Evolutionary conservation across 2,329 filamentous ascomycete genomes (phyloP).

Genomic region (Diaporthe australafricana): DNA sequence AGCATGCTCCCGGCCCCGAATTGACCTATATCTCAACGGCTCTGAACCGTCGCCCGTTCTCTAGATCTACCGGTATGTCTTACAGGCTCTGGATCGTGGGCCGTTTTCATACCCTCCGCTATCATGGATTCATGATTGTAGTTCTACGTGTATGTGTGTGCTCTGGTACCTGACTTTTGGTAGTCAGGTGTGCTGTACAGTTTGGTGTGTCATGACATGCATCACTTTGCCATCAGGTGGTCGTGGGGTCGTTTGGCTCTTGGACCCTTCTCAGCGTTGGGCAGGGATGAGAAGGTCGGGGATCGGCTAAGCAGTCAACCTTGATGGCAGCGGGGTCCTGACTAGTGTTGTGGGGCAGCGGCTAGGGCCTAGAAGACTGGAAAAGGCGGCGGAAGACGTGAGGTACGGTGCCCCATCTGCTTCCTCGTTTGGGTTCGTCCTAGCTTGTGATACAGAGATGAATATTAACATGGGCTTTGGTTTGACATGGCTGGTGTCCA

Average conservation of each 20-base stretch:
- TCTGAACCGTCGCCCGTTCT: background rate
- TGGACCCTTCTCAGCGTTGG: constrained; percentile 4
- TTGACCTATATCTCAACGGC: background rate
- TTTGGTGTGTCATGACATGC: constrained; percentile 5
- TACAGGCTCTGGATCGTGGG: no score
- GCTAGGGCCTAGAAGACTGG: constrained; percentile 17
- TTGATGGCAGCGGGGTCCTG: background rate
- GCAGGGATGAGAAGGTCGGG: constrained; percentile 20
- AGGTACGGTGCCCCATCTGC: background rate
- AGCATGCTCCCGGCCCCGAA: background rate
- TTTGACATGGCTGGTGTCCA: no score
- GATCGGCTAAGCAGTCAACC: background rate
- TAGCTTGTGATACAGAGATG: background rate
- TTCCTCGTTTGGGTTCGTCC: background rate
- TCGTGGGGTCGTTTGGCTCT: background rate
- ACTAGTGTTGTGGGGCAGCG: constrained; percentile 6
- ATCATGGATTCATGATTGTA: no score
- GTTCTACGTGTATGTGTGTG: background rate
- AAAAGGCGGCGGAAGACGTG: background rate
- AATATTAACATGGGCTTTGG: no score
- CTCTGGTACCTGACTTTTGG: background rate
- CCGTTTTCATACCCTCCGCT: background rate
- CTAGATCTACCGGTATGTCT: no score
- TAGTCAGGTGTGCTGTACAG: background rate
- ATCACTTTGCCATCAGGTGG: background rate